Conservation (phyloP, 2,329 filamentous ascomycete species). For the Aureobasidium sp. region DNA sequence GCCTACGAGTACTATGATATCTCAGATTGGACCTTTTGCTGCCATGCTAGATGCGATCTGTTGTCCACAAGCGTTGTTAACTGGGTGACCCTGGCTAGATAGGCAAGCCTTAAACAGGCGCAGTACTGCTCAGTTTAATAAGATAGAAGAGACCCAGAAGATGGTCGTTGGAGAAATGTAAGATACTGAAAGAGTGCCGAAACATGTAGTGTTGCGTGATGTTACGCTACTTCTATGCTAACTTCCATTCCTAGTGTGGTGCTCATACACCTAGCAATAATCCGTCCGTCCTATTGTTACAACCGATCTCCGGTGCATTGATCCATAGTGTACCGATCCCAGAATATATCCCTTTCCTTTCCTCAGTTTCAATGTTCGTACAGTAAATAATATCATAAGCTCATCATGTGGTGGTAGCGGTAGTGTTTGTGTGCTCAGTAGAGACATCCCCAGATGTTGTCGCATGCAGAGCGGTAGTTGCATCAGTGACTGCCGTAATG, state of each 20-base stretch:
- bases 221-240: background rate
- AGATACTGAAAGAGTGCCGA: too few species aligned
- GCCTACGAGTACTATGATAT: too few species aligned
- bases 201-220: background rate
- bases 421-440: background rate
- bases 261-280: background rate
- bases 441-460: background rate
- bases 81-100: background rate
- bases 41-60: background rate
- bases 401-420: constrained; percentile 1
- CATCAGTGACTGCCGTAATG: background rate
- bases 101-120: background rate
- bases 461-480: constrained; percentile 1
- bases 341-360: background rate
- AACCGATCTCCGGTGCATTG: background rate
- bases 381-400: constrained; percentile 7
- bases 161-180: too few species aligned
- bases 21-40: too few species aligned
- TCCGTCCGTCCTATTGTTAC: background rate
- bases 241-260: background rate
- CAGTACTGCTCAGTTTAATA: background rate
- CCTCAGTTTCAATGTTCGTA: constrained; percentile 1
- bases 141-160: background rate
- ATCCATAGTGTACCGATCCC: background rate
- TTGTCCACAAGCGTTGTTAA: background rate